These are phyloP conservation scores for Saccharomyces cerevisiae DNA, from an alignment of 805 yeast species.

Conservation along the genomic window DNA sequence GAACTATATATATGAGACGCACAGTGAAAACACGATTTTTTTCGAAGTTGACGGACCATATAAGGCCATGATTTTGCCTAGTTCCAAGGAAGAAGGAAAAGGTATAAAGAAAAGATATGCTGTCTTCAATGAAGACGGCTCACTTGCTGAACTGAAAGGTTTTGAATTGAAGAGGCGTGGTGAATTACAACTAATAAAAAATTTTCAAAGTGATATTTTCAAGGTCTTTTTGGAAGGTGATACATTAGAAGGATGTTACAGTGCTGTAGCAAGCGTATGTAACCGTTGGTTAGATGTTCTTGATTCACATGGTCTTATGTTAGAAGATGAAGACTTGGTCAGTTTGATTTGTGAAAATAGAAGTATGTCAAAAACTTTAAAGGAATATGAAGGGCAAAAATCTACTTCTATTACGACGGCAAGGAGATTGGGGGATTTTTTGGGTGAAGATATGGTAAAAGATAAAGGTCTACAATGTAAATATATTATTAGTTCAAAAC, in stretches of 20 bases:
- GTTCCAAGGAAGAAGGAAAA: slow-evolving; percentile 95
- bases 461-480: slow-evolving; percentile 94
- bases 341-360: slow-evolving; percentile 93
- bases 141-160: slow-evolving; percentile 91
- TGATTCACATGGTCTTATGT: slow-evolving; percentile 74
- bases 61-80: slow-evolving; percentile 93
- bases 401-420: slow-evolving; percentile 96
- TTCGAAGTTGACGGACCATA: slow-evolving; percentile 99
- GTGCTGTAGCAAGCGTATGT: slow-evolving; percentile 85
- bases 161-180: slow-evolving; percentile 96
- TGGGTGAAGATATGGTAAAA: slow-evolving; percentile 93
- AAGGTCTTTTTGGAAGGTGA: slow-evolving; percentile 83
- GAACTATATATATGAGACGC: slow-evolving; percentile 60
- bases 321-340: slow-evolving; percentile 90
- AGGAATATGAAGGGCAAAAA: slow-evolving; percentile 83
- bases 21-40: slow-evolving; percentile 87
- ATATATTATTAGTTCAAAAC: slow-evolving; percentile 79
- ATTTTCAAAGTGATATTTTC: slow-evolving; percentile 91
- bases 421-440: slow-evolving; percentile 80
- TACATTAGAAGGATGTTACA: slow-evolving; percentile 71
- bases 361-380: slow-evolving; percentile 86
- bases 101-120: slow-evolving; percentile 95
- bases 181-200: slow-evolving; percentile 84
- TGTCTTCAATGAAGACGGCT: slow-evolving; percentile 90
- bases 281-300: slow-evolving; percentile 93